phyloP scores from a whole-genome alignment of 371 early-diverging fungal species.

The Dichotomocladium elegans region DNA sequence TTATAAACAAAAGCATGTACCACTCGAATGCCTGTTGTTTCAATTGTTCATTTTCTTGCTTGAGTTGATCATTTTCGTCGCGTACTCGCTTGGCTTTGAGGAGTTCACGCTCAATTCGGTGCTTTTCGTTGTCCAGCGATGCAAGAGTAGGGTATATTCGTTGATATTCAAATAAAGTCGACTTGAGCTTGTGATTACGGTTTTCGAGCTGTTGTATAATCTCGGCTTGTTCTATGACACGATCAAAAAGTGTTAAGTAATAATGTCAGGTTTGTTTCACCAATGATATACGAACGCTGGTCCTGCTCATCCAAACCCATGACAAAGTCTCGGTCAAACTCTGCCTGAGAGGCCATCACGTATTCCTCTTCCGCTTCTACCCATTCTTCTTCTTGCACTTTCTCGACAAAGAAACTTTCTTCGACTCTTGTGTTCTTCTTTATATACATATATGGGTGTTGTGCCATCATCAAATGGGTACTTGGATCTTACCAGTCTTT shows the following conservation, averaged over 20 bases:
- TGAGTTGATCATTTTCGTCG: background rate
- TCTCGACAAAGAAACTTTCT: too few species aligned
- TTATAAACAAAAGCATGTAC: background rate
- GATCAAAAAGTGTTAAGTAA: too few species aligned
- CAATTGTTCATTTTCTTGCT: background rate
- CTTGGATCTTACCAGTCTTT: too few species aligned
- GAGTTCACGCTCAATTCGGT: constrained; percentile 2
- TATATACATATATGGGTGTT: background rate
- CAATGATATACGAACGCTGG: background rate
- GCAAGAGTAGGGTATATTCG: background rate
- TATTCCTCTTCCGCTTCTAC: too few species aligned
- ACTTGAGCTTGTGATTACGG: background rate
- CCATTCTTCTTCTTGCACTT: too few species aligned
- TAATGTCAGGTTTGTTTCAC: background rate
- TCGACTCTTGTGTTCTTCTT: too few species aligned
- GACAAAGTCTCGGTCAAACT: background rate
- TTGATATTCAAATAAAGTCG: background rate
- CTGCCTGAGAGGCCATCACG: too few species aligned
- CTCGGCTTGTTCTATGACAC: background rate
- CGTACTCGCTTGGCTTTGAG: background rate
- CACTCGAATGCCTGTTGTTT: too few species aligned
- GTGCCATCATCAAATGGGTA: background rate
- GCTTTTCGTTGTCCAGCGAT: background rate
- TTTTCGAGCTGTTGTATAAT: background rate
- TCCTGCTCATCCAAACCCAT: background rate